Evolutionary conservation across 331 rosid genomes (phyloP).

Genomic region (Pyrus hybrid): DNA sequence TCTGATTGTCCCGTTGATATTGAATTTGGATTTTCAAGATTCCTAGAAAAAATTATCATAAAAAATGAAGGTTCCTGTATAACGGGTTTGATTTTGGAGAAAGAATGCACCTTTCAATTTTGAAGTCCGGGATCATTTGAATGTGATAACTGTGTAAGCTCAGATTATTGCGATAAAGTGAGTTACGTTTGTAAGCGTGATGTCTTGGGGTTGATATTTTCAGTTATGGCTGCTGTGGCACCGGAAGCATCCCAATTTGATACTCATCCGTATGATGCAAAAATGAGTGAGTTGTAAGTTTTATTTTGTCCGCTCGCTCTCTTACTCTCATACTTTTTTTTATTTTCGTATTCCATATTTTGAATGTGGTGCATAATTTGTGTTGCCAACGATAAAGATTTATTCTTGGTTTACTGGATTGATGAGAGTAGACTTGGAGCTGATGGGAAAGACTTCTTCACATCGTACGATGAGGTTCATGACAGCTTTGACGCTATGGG

Average conservation of each 20-base stretch:
- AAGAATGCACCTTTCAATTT: neutral
- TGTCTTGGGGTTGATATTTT: neutral
- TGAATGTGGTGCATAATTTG: neutral
- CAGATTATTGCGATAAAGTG: no score
- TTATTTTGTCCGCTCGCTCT: neutral
- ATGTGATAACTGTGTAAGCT: no score
- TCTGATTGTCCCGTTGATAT: neutral
- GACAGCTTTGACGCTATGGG: conserved; percentile 69
- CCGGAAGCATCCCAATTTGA: conserved; percentile 70
- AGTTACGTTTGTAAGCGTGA: neutral
- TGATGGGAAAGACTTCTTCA: conserved; percentile 61
- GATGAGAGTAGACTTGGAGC: conserved; percentile 39
- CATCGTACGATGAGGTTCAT: conserved; percentile 65
- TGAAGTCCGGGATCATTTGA: neutral
- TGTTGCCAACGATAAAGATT: neutral
- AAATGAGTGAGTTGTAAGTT: conserved; percentile 67
- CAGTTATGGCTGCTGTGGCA: conserved; percentile 52
- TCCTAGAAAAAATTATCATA: neutral
- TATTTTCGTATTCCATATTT: no score
- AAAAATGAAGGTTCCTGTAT: neutral
- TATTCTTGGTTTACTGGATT: conserved; percentile 14
- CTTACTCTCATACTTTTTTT: no score
- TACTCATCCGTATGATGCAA: conserved; percentile 51
- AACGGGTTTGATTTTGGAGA: neutral
- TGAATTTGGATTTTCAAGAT: neutral